These are phyloP conservation scores for Pythium grandisporangium DNA, from an alignment of 352 stramenopile genomes.

Conservation along the genomic window DNA sequence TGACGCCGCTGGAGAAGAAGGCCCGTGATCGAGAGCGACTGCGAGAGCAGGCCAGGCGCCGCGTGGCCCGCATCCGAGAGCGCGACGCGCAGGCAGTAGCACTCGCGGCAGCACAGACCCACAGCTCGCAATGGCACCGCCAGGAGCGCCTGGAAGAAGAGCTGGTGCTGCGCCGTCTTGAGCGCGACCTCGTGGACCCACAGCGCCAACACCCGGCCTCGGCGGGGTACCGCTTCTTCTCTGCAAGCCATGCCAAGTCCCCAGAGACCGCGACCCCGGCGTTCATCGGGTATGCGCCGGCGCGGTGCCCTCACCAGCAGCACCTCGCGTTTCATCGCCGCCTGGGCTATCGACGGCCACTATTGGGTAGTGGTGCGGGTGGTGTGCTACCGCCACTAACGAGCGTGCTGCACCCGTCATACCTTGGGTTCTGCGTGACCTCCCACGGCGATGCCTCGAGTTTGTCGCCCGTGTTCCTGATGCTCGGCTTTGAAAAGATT, in stretches of 20 bases:
- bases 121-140: slow-evolving; percentile 15
- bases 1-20: slow-evolving; percentile 20
- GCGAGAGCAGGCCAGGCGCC: slow-evolving; percentile 12
- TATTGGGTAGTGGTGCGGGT: too few relatives aligned
- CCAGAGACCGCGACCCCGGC: slow-evolving; percentile 23
- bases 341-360: too few relatives aligned
- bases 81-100: slow-evolving; percentile 3
- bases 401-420: slow-evolving; percentile 47
- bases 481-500: slow-evolving; percentile 44
- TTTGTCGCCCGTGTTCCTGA: slow-evolving; percentile 68
- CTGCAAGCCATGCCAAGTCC: neutral
- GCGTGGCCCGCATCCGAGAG: slow-evolving; percentile 6
- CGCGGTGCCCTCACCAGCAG: slow-evolving; percentile 28
- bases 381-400: slow-evolving; percentile 7
- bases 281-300: slow-evolving; percentile 44
- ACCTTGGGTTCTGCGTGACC: slow-evolving; percentile 36
- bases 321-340: slow-evolving; percentile 3
- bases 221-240: slow-evolving; percentile 42
- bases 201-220: slow-evolving; percentile 37
- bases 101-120: slow-evolving; percentile 6
- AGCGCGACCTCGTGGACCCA: slow-evolving; percentile 46
- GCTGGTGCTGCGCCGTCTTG: slow-evolving; percentile 44
- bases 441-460: slow-evolving; percentile 22
- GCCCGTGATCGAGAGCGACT: slow-evolving; percentile 13
- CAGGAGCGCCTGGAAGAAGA: slow-evolving; percentile 41